Conservation (phyloP, 78 protist genomes). For the Dictyostelium capitatum region DNA sequence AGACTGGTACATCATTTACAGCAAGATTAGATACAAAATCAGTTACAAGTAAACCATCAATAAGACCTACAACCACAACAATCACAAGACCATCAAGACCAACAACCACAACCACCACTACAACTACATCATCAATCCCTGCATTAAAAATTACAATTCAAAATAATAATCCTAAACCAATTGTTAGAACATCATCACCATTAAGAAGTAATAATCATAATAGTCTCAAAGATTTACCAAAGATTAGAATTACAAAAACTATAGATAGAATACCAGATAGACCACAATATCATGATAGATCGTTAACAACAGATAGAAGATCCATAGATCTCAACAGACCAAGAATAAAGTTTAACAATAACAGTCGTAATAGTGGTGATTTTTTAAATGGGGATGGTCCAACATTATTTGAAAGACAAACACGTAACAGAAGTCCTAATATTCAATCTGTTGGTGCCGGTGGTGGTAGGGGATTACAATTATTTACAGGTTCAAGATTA, state of each 20-base stretch:
- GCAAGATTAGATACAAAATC: background rate
- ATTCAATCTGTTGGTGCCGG: background rate
- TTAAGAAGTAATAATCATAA: background rate
- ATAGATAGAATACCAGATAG: constrained; percentile 1
- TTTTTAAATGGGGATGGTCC: background rate
- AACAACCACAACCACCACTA: background rate
- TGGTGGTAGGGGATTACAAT: background rate
- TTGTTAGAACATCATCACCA: background rate
- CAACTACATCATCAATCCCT: background rate
- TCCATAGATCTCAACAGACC: background rate
- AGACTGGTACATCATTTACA: too few species aligned
- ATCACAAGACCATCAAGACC: background rate
- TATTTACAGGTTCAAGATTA: constrained; percentile 48
- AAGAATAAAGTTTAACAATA: background rate
- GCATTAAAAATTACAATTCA: constrained; percentile 32
- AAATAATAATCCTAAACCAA: background rate
- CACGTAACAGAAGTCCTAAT: background rate
- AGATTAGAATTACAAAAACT: background rate
- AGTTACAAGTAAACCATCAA: background rate
- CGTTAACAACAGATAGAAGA: constrained; percentile 4
- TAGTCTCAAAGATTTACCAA: background rate
- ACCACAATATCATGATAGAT: background rate
- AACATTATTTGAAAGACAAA: constrained; percentile 24
- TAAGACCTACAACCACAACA: background rate
- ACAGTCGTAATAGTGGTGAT: background rate